Evolutionary conservation across 2,329 filamentous ascomycete genomes (phyloP).

Genomic region (Coniochaeta sp.): DNA sequence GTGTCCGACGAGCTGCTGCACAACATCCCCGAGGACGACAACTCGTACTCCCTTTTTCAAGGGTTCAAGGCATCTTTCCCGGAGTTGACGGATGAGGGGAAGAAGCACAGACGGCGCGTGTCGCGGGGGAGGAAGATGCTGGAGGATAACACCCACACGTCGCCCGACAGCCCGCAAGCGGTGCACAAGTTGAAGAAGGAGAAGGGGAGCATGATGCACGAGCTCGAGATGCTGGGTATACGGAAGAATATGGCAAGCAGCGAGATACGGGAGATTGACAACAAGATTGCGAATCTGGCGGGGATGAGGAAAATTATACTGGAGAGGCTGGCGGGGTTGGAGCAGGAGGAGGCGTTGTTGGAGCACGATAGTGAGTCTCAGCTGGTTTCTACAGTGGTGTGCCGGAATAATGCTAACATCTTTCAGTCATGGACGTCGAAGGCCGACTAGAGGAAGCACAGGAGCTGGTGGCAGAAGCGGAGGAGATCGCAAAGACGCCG

Average conservation of each 20-base stretch:
- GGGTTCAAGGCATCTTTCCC: conserved; percentile 90
- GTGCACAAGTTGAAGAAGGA: conserved; percentile 73
- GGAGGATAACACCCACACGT: conserved; percentile 48
- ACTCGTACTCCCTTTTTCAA: conserved; percentile 88
- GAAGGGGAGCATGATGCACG: conserved; percentile 70
- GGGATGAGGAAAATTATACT: conserved; percentile 90
- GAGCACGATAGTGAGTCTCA: conserved; percentile 73
- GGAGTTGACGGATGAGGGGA: conserved; percentile 59
- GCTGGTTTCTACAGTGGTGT: not conserved
- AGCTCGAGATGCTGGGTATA: conserved; percentile 83
- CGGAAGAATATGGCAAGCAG: conserved; percentile 97
- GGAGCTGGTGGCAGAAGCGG: conserved; percentile 50
- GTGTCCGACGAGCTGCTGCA: conserved; percentile 83
- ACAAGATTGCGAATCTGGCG: conserved; percentile 88
- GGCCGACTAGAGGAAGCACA: conserved; percentile 55
- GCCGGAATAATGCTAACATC: conserved; percentile 7
- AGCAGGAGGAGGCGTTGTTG: conserved; percentile 83
- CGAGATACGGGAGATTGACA: conserved; percentile 94
- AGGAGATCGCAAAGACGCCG: conserved; percentile 45
- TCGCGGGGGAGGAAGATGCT: conserved; percentile 74
- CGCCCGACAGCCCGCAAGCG: conserved; percentile 50
- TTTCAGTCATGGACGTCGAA: conserved; percentile 56
- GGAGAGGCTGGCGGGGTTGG: conserved; percentile 75
- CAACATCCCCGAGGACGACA: conserved; percentile 82
- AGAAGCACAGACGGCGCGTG: conserved; percentile 62